These are phyloP conservation scores for Ceratocystis cacaofunesta DNA, from an alignment of 2,329 filamentous ascomycete genomes.

Conservation along the genomic window DNA sequence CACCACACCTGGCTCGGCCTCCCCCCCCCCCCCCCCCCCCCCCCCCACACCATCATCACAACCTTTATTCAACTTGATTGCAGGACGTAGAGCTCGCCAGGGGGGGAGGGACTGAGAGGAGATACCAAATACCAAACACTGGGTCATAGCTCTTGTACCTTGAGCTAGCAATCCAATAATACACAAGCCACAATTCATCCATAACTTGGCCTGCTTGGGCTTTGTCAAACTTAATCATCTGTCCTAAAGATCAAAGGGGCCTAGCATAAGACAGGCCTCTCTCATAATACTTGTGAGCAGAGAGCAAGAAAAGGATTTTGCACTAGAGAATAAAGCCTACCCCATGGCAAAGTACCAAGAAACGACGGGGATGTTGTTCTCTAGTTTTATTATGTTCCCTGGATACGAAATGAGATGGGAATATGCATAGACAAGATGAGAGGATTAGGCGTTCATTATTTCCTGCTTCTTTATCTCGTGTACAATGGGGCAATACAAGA, in stretches of 20 bases:
- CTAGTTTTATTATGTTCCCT: slow-evolving; percentile 4
- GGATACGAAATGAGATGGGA: slow-evolving; percentile 4
- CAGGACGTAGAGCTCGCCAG: neutral
- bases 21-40: too few species aligned
- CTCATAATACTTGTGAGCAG: neutral
- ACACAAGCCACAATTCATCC: slow-evolving; percentile 5
- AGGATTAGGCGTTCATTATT: slow-evolving; percentile 1
- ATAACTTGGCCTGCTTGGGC: neutral
- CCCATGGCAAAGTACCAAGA: neutral
- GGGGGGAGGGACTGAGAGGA: neutral
- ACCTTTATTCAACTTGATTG: neutral
- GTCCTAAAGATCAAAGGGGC: slow-evolving; percentile 1
- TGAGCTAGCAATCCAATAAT: neutral
- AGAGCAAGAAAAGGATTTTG: neutral
- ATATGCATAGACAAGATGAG: neutral
- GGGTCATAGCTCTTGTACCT: slow-evolving; percentile 1
- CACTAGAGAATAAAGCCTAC: neutral
- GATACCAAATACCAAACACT: neutral
- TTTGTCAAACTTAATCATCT: neutral
- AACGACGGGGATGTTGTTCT: neutral
- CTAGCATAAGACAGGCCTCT: neutral
- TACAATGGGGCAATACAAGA: neutral
- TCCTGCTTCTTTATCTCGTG: neutral
- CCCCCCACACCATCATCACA: neutral
- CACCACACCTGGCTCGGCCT: too few species aligned